Evolutionary conservation across 352 stramenopile species (phyloP).

Genomic region (Pythium aristosporum): DNA sequence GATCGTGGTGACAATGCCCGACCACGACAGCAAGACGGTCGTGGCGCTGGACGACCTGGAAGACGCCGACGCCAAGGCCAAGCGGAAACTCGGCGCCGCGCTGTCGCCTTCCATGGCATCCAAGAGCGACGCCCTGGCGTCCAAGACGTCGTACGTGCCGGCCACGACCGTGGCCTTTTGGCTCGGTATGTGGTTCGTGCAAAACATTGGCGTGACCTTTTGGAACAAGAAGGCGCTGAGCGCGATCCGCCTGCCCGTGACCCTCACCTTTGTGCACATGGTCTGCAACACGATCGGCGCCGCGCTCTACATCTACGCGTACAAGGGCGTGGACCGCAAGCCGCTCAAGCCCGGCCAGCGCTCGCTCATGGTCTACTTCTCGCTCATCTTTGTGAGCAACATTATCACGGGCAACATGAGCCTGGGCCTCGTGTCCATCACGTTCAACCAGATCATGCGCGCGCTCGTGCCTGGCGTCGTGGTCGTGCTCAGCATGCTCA

Average conservation of each 20-base stretch:
- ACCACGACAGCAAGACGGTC: constrained; percentile 4
- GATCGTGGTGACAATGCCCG: constrained; percentile 11
- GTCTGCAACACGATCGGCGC: constrained; percentile 89
- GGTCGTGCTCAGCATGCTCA: constrained; percentile 77
- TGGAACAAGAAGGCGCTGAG: constrained; percentile 94
- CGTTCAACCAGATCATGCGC: constrained; percentile 95
- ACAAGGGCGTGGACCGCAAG: constrained; percentile 67
- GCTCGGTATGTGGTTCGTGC: constrained; percentile 85
- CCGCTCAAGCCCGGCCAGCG: constrained; percentile 57
- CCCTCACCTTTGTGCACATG: constrained; percentile 94
- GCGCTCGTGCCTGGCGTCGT: constrained; percentile 81
- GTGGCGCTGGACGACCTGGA: background rate
- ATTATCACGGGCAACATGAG: constrained; percentile 95
- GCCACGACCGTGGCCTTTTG: constrained; percentile 71
- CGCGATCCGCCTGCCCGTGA: constrained; percentile 63
- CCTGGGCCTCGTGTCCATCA: constrained; percentile 91
- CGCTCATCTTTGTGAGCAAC: constrained; percentile 93
- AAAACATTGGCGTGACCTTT: constrained; percentile 94
- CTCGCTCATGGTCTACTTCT: constrained; percentile 87
- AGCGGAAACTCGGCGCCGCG: background rate
- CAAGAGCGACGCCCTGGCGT: background rate
- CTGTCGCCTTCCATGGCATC: too few species aligned
- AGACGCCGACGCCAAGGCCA: background rate
- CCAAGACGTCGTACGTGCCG: constrained; percentile 71
- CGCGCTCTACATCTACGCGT: constrained; percentile 73